These are phyloP conservation scores for Onygena corvina DNA, from an alignment of 2,329 filamentous ascomycete genomes.

Conservation along the genomic window DNA sequence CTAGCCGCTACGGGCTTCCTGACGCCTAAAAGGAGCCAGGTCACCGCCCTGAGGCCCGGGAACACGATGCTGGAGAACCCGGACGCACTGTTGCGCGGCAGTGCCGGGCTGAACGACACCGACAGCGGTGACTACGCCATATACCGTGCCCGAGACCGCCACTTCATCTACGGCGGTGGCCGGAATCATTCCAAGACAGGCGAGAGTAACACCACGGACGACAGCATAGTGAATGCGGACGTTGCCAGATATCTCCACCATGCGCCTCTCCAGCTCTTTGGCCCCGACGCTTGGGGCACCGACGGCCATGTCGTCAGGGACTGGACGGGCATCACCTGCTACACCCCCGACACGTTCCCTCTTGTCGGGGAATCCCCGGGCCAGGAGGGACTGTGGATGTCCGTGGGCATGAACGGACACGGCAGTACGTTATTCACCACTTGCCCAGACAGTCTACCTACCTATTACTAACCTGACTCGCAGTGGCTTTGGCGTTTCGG, in stretches of 20 bases:
- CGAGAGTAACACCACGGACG: neutral
- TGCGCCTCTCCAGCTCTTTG: slow-evolving; percentile 1
- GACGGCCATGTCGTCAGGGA: neutral
- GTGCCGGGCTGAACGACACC: neutral
- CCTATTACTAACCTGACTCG: neutral
- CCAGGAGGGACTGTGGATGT: neutral
- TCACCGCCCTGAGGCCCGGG: neutral
- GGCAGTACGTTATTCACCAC: neutral
- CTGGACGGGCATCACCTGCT: neutral
- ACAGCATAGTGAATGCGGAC: neutral
- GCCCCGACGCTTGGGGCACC: neutral
- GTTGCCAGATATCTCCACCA: neutral
- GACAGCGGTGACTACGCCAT: neutral
- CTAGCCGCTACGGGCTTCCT: neutral
- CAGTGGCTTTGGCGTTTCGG: slow-evolving; percentile 1
- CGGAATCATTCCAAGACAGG: neutral
- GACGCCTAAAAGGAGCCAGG: neutral
- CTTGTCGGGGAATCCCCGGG: slow-evolving; percentile 2
- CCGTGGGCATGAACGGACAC: slow-evolving; percentile 1
- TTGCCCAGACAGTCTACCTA: too few relatives aligned
- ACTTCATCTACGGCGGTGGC: neutral
- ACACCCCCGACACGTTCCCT: slow-evolving; percentile 1
- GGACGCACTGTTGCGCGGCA: neutral
- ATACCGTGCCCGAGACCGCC: neutral
- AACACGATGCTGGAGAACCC: neutral